Evolutionary conservation across 768 basidiomycete genomes (phyloP), one percentile per base, ranked within the genome.

Genomic region (Mycena vitilis): DNA sequence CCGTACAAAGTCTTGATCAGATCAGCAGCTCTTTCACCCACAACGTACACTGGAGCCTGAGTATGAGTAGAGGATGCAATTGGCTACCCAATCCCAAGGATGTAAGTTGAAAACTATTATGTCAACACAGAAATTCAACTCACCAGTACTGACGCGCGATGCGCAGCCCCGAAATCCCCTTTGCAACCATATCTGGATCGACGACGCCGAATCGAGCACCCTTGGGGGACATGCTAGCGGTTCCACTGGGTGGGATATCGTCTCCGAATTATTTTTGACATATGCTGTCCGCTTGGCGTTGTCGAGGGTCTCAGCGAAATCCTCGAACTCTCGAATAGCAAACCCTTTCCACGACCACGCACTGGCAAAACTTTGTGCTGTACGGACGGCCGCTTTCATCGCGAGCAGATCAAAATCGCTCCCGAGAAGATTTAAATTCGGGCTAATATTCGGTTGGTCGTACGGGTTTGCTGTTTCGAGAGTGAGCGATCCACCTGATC

Each of bases 401-500:
- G 63, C 70, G 25, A 61, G 65, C 13, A 74, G 55, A 64, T 78
- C 78, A 45, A 74, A 74, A 13, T 55, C 62, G 20, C 53, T 60
- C 15, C 58, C 72, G 16, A 82, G 78, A 75, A 85, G 81, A 58
- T n/a, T n/a, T n/a, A n/a, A n/a, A n/a, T 80, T 81, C 0, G 84
- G 83, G 69, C 87, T 80, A 72, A 87, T 85, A 20, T 75, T 59
- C 0, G 86, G 85, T 45, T 74, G 52, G 42, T 77, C 79, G 76
- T 85, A 86, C n/a, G 84, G 78, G 68, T 80, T 74, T 9, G 77
- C 79, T 6, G 83, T 81, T 52, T 77, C 81, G 66, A 85, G 70
- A 25, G 73, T 74, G 7, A 79, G 47, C 20, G 62, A 65, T 9
- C 78, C 78, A 34, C 68, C 78, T 78, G 36, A 36, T 8, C 23